Base-by-base conservation (phyloP, 352 stramenopile species). In the Globisporangium barbulae region DNA sequence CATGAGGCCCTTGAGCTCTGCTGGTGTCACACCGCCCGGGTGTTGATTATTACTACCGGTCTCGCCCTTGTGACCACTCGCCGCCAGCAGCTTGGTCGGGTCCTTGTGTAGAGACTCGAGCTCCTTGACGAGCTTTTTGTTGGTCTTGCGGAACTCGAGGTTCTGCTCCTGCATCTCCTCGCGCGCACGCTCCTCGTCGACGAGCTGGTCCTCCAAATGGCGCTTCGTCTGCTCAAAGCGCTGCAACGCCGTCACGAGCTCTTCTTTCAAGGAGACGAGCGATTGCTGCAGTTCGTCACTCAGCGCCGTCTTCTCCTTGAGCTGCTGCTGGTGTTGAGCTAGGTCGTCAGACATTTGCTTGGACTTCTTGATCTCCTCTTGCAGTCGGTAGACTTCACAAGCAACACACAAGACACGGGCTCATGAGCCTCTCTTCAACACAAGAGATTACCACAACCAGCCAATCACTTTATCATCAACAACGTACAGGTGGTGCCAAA, bases 131-230 rank as follows among this genome's bases (percentile, higher is more conserved):
- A 94, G 67, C 37, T 83, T 84, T 60, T 90, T 92, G 68, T 90
- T 92, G 22, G 81, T 65, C 33, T 85, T 85, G 50, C 82, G 79
- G 57, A 91, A 84, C 50, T 89, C 83, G 30, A 92, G 61, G 44
- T 83, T 90, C 50, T 91, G 73, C 45, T 94, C 83, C 55, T 94
- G 85, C 54, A 85, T 73, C 41, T 91, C 83, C 54, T 92, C 85
- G 4, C 79, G 60, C 33, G 73, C 70, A 17, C 79, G 79, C 60
- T 94, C 85, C 55, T 94, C 85, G 58, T 89, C 81, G 41, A 81
- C 76, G 8, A 94, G 73, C 49, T 92, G 83, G 67, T 94, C 85
- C 70, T 94, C 83, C 2, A 92, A 60, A 49, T 90, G 78, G 2
- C 85, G 79, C 53, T 91, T 94, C 3, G 77, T 88, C 49, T 91